Percentiles rank a stretch among this genome's conserved stretches.
These are phyloP conservation scores for Scutellaria baicalensis DNA, from an alignment of 257 asterid species.

Conservation along the genomic window DNA sequence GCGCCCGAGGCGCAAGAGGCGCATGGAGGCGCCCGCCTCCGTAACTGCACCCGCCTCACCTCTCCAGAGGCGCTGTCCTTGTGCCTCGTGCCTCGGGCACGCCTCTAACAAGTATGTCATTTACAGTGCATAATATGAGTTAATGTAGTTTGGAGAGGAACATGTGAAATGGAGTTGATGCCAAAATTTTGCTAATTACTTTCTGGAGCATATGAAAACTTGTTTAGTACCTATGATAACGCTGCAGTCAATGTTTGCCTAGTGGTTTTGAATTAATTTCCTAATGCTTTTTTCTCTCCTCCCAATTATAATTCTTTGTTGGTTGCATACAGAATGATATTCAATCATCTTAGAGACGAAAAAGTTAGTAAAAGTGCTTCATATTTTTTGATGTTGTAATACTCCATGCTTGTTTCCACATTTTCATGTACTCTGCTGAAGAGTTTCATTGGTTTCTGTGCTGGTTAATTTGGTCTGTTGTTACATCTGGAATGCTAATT, in stretches of 20 bases:
- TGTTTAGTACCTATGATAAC: not conserved
- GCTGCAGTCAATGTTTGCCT: not conserved
- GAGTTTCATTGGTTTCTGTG: not conserved
- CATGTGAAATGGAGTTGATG: too few relatives aligned
- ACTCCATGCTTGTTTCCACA: not conserved
- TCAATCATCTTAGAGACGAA: not conserved
- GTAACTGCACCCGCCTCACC: too few relatives aligned
- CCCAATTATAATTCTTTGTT: not conserved
- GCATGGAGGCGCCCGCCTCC: too few relatives aligned
- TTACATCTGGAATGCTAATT: not conserved
- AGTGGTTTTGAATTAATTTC: not conserved
- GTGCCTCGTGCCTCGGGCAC: too few relatives aligned
- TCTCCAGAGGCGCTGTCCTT: too few relatives aligned
- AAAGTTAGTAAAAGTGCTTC: not conserved
- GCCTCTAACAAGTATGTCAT: too few relatives aligned
- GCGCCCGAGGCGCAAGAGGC: too few relatives aligned
- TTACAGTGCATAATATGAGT: too few relatives aligned
- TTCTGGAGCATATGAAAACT: not conserved
- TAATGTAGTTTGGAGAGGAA: too few relatives aligned
- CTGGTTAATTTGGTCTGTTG: not conserved
- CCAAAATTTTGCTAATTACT: not conserved
- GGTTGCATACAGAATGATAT: not conserved
- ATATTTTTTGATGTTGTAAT: not conserved
- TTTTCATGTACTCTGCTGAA: not conserved
- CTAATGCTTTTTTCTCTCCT: not conserved